A percentile compares a stretch with the other conserved stretches of the same genome.
Conservation (phyloP, 2,329 filamentous ascomycete genomes). For the Verruconis gallopava region DNA sequence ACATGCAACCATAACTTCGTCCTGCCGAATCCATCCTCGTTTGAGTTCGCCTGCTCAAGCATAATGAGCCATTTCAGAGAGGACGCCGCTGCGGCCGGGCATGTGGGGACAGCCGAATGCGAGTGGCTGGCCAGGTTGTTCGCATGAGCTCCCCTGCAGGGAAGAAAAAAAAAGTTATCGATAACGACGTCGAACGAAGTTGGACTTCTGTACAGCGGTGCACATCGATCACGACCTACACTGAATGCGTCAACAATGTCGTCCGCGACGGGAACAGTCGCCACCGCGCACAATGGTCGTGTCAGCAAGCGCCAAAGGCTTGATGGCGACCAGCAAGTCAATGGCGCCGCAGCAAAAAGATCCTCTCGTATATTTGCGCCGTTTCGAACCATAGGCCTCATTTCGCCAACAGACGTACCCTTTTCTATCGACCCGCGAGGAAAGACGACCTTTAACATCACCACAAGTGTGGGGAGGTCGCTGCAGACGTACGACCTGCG, state of each 20-base stretch:
- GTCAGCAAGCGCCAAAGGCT: slow-evolving; percentile 67
- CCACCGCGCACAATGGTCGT: slow-evolving; percentile 27
- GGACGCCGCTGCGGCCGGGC: too few relatives aligned
- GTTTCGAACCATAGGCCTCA: slow-evolving; percentile 81
- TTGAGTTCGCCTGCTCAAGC: too few relatives aligned
- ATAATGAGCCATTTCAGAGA: too few relatives aligned
- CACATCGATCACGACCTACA: background rate
- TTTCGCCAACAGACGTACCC: slow-evolving; percentile 80
- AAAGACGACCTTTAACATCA: slow-evolving; percentile 94
- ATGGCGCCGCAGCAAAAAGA: slow-evolving; percentile 11
- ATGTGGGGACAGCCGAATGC: too few relatives aligned
- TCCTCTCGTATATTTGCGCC: slow-evolving; percentile 68
- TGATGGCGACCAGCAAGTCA: slow-evolving; percentile 13
- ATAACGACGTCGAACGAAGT: too few relatives aligned
- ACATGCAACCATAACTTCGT: too few relatives aligned
- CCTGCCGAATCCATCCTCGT: too few relatives aligned
- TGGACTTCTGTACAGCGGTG: background rate
- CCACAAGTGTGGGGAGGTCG: slow-evolving; percentile 79
- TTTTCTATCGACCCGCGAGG: slow-evolving; percentile 83
- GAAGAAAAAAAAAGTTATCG: background rate
- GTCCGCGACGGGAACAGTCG: slow-evolving; percentile 41
- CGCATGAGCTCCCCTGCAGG: background rate
- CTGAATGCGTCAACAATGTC: slow-evolving; percentile 8
- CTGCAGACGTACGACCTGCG: slow-evolving; percentile 94
- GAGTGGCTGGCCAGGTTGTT: background rate